Percentiles rank a stretch among this genome's conserved stretches.
These are phyloP conservation scores for Oehlia diaphana DNA, from an alignment of 192 early-diverging fungal genomes.

Conservation along the genomic window DNA sequence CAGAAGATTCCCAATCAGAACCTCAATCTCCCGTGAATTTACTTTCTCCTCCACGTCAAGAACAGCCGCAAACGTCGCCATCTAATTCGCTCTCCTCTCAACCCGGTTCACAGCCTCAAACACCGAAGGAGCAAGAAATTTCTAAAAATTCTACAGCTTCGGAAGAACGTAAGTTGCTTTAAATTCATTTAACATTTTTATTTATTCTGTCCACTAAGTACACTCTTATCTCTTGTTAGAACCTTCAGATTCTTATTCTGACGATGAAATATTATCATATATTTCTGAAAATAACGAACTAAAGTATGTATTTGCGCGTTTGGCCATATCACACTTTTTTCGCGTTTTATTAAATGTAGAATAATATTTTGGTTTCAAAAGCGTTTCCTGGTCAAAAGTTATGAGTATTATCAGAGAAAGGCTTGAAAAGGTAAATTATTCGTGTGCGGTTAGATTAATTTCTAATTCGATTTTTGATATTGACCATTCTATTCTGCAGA, in stretches of 20 bases:
- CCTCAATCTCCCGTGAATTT: not conserved
- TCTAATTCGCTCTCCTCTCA: not conserved
- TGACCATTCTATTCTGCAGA: not conserved
- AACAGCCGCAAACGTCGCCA: not conserved
- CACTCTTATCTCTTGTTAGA: not conserved
- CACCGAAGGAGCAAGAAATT: not conserved
- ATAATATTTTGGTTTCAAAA: not conserved
- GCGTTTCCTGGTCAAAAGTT: slow-evolving; percentile 1
- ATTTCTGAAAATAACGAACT: not conserved
- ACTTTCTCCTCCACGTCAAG: not conserved
- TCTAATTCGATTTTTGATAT: not conserved
- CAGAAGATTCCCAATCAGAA: not conserved
- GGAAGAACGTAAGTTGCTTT: not conserved
- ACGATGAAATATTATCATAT: not conserved
- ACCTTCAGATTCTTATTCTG: not conserved
- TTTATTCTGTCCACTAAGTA: not conserved
- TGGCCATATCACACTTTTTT: not conserved
- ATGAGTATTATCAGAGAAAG: not conserved
- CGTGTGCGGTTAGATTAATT: not conserved
- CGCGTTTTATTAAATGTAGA: not conserved
- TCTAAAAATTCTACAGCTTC: too few species aligned
- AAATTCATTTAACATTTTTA: not conserved
- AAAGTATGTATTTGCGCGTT: not conserved
- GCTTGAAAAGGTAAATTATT: not conserved
- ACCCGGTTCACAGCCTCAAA: not conserved